Base-by-base conservation (phyloP, 2,329 filamentous ascomycete genomes). In the Zasmidium cellare region DNA sequence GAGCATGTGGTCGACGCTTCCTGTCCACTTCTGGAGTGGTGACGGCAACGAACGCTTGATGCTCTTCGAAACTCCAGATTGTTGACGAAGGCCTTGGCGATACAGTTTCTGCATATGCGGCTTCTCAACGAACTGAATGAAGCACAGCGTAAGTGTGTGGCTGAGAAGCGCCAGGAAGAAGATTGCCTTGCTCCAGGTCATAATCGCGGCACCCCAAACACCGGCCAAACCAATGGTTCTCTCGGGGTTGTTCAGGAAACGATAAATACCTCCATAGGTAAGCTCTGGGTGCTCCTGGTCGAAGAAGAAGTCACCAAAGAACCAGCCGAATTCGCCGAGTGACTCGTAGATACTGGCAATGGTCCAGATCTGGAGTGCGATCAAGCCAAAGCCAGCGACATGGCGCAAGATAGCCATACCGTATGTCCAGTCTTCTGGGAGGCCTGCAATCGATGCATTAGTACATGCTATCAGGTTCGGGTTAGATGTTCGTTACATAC, bases 21-120 rank as follows among this genome's bases (percentile, higher is more conserved):
- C 87, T 67, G 93, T 90, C 82, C 90, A 90, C 64, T 89, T 87
- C 68, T 90, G 87, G 44, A 99, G 84, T 2, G 91, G 90, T 2
- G 87, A 85, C 2, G 94, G 94, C 22, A 99, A 79, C 11, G 92
- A 91, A 62, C 89, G 87, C 74, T 91, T 91, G 72, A 99, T 84
- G 69, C 91, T 97, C 77, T 92, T 96, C 58, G 92, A 93, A 41
- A 99, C 82, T 51, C 94, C 94, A 11, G 94, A 94, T 73, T 96
- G 91, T 63, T 88, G 81, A 58, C 94, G 88, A 47, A 99, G 80
- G 66, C 87, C 88, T 67, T 87, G 83, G 45, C 94, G 93, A 70
- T 99, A 99, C 18, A 97, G 84, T 80, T 96, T 97, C 74, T 96
- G 90, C 92, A 99, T 97, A 74, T 99, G 94, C 14, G 93, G 94